Evolutionary conservation across 2,329 filamentous ascomycete species (phyloP).

Genomic region (Penicillium glabrum): DNA sequence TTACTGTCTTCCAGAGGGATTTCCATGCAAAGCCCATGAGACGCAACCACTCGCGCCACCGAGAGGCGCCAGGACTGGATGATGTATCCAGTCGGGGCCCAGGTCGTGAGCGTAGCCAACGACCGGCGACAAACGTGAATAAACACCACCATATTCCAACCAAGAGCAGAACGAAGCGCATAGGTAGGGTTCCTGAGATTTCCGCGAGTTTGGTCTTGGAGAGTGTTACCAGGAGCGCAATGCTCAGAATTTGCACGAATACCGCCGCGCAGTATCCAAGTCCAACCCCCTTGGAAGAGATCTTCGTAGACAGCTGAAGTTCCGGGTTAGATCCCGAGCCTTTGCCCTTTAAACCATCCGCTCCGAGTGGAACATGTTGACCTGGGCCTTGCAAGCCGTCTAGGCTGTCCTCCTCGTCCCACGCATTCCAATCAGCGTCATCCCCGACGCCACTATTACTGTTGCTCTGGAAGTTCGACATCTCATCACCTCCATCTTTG

Average conservation of each 20-base stretch:
- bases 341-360: slow-evolving; percentile 10
- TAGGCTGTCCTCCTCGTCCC: slow-evolving; percentile 23
- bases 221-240: slow-evolving; percentile 65
- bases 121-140: slow-evolving; percentile 78
- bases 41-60: slow-evolving; percentile 55
- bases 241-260: slow-evolving; percentile 76
- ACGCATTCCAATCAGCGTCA: slow-evolving; percentile 16
- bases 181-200: slow-evolving; percentile 71
- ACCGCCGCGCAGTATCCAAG: slow-evolving; percentile 85
- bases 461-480: slow-evolving; percentile 22
- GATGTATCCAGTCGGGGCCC: slow-evolving; percentile 63
- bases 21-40: slow-evolving; percentile 81
- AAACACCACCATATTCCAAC: slow-evolving; percentile 85
- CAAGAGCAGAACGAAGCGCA: slow-evolving; percentile 77
- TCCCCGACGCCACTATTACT: slow-evolving; percentile 8
- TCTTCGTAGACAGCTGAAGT: slow-evolving; percentile 77
- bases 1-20: slow-evolving; percentile 73
- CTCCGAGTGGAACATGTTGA: not conserved
- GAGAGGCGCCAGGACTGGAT: slow-evolving; percentile 8
- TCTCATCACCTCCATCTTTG: slow-evolving; percentile 20
- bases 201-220: slow-evolving; percentile 45
- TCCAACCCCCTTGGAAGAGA: slow-evolving; percentile 84
- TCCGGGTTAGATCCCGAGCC: slow-evolving; percentile 54
- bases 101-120: slow-evolving; percentile 79
- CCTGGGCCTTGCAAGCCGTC: slow-evolving; percentile 8